Conservation (phyloP, 768 basidiomycete species). For the Chalciporus pseudorubinellus region DNA sequence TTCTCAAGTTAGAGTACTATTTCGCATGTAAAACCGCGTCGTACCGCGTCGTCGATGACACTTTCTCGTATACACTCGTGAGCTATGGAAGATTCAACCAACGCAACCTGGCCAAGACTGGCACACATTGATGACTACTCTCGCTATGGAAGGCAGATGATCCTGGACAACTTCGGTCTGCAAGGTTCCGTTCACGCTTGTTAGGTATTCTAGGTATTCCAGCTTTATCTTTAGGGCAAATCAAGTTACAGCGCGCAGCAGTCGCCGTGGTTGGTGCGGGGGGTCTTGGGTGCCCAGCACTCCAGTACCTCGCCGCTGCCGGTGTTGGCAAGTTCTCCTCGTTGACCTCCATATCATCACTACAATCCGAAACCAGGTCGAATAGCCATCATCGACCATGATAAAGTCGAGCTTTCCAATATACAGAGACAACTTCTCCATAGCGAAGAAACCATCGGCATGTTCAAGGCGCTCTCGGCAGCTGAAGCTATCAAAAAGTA, state of each 20-base stretch:
- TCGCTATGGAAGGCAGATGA: constrained; percentile 97
- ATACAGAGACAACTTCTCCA: constrained; percentile 94
- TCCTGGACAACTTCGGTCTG: constrained; percentile 83
- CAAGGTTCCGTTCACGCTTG: constrained; percentile 48
- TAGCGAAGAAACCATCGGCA: constrained; percentile 64
- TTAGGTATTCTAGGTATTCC: neutral
- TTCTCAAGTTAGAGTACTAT: neutral
- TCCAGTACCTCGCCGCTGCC: constrained; percentile 91
- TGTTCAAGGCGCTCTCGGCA: constrained; percentile 81
- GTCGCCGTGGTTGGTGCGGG: constrained; percentile 93
- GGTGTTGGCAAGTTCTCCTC: constrained; percentile 69
- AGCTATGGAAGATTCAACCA: constrained; percentile 10
- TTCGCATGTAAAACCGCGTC: neutral
- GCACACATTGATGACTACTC: constrained; percentile 67
- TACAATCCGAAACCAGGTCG: constrained; percentile 49
- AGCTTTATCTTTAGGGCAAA: constrained; percentile 57
- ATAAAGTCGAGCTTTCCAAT: constrained; percentile 84
- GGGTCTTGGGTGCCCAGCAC: constrained; percentile 91
- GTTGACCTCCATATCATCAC: neutral
- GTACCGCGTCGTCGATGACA: neutral
- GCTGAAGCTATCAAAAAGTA: constrained; percentile 66
- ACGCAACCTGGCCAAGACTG: constrained; percentile 21
- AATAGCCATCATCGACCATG: constrained; percentile 87
- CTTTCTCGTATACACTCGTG: neutral
- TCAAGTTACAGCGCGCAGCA: constrained; percentile 71